Evolutionary conservation across 371 early-diverging fungal genomes (phyloP), one percentile per base, ranked within the genome.

Genomic region (Mortierella sp.): DNA sequence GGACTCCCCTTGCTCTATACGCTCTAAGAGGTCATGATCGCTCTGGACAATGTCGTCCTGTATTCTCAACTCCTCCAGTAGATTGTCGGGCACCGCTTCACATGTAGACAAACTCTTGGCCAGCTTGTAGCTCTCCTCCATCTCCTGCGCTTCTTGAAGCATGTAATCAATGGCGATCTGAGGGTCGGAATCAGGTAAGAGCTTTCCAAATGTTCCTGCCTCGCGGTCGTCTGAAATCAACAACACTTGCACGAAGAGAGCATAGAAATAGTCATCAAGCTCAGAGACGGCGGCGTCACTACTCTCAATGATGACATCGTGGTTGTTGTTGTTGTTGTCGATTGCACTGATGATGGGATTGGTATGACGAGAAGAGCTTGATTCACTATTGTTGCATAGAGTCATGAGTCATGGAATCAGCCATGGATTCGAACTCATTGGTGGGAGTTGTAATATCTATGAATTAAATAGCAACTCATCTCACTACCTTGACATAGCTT

Each of bases 81-180:
- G 26, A 10, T 73, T 1, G 0, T 73, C 77, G 9, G 79, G 83
- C 5, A 76, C 50, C 26, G 31, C 3, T 16, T 47, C 79, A 60
- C 76, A 76, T 9, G 31, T 31, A 47, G 57, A 24, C 5, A 83
- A 38, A 44, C 83, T 70, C 19, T 76, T 83, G 60, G 73, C 79
- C 24, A 79, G 60, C 44, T 31, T 65, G 8, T 47, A 70, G 52
- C 74, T 83, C 50, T 74, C 44, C 54, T 76, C 76, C 83, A 83
- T 3, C 26, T 76, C 83, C 21, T n/a, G 58, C 0, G 76, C 72
- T 52, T 83, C 83, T 44, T 72, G 73, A 48, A 83, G 70, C 55
- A 70, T 57, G 34, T 72, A 44, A 7, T 83, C 79, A 24, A 79
- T 73, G n/a, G 83, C 79, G 38, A 83, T 10, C n/a, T 83, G 79